A percentile compares a stretch with the other conserved stretches of the same genome.
These are phyloP conservation scores for Colletotrichum sp. DNA, from an alignment of 2,329 filamentous ascomycete genomes.

Conservation along the genomic window DNA sequence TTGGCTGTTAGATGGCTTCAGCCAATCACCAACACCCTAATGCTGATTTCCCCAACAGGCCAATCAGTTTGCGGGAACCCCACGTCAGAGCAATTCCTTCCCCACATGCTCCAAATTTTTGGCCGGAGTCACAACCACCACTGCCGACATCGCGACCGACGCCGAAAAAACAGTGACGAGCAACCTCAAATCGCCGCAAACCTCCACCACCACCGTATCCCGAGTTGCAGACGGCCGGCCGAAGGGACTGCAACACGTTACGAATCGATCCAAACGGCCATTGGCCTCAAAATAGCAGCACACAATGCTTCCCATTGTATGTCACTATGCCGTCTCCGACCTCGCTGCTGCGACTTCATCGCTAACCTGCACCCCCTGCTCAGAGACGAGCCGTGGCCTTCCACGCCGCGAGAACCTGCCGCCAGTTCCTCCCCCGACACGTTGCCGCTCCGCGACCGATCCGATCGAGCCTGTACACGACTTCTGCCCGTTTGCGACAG, in stretches of 20 bases:
- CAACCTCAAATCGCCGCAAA: not conserved
- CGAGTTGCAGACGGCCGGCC: not conserved
- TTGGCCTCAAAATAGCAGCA: not conserved
- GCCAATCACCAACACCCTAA: not conserved
- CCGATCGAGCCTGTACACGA: slow-evolving; percentile 5
- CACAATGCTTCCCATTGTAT: slow-evolving; percentile 19
- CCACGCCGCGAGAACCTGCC: slow-evolving; percentile 30
- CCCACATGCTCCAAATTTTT: slow-evolving; percentile 14
- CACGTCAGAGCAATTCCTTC: not conserved
- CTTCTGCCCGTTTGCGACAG: slow-evolving; percentile 33
- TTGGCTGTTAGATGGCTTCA: not conserved
- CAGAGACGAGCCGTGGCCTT: slow-evolving; percentile 33
- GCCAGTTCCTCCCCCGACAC: slow-evolving; percentile 55
- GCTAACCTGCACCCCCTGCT: not conserved
- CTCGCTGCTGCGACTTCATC: not conserved
- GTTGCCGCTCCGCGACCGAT: not conserved
- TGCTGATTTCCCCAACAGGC: not conserved
- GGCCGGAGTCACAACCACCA: not conserved
- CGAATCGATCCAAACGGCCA: not conserved
- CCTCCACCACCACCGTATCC: not conserved
- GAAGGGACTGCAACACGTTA: not conserved
- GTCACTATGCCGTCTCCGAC: not conserved
- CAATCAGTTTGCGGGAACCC: slow-evolving; percentile 2
- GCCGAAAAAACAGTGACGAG: not conserved
- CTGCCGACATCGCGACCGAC: slow-evolving; percentile 9